Percentiles rank a stretch among this genome's conserved stretches.
Conservation (phyloP, 805 yeast genomes). For the Metschnikowia lochheadii region DNA sequence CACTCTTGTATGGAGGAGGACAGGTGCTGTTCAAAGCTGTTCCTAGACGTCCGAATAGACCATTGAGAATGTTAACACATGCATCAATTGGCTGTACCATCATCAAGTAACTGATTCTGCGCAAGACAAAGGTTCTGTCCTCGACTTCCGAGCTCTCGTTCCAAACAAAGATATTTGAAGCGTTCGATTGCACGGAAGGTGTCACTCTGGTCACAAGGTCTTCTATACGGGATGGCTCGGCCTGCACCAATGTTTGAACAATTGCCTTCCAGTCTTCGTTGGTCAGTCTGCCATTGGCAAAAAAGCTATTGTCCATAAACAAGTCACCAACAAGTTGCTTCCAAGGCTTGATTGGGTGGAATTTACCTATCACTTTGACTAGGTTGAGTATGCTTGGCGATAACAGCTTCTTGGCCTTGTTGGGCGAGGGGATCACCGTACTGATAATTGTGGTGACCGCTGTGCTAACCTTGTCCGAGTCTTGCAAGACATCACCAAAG, state of each 20-base stretch:
- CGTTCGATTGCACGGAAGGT: constrained; percentile 41
- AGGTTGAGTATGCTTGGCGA: constrained; percentile 46
- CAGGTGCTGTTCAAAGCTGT: constrained; percentile 28
- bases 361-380: constrained; percentile 34
- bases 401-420: constrained; percentile 41
- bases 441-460: constrained; percentile 50
- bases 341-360: constrained; percentile 53
- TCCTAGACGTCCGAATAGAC: constrained; percentile 35
- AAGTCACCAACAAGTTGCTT: constrained; percentile 58
- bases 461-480: constrained; percentile 55
- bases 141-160: constrained; percentile 61
- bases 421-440: constrained; percentile 50
- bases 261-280: constrained; percentile 51
- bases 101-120: constrained; percentile 60
- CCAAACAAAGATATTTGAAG: constrained; percentile 66
- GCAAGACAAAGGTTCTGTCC: constrained; percentile 48
- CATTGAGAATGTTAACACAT: constrained; percentile 49
- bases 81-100: constrained; percentile 59
- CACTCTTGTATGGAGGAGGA: constrained; percentile 34
- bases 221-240: constrained; percentile 55
- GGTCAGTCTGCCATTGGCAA: constrained; percentile 22
- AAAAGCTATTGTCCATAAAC: constrained; percentile 57
- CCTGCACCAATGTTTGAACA: constrained; percentile 58
- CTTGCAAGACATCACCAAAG: constrained; percentile 44
- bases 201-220: constrained; percentile 44